Conservation (phyloP, 345 rosid species). For the Geranium brycei region DNA sequence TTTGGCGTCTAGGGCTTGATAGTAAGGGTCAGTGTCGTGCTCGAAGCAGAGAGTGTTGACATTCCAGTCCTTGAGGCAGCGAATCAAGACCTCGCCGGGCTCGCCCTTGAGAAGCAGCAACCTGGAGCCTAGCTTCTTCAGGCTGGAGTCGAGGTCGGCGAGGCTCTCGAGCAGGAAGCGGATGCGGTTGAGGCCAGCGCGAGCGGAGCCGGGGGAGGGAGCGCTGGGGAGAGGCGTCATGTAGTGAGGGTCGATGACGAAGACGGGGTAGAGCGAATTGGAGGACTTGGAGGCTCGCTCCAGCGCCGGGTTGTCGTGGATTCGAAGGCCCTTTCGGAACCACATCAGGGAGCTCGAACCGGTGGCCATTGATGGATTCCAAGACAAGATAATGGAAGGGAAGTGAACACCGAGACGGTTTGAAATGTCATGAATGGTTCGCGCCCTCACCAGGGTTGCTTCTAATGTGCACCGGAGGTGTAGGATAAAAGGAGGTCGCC, state of each 20-base stretch:
- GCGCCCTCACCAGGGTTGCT: neutral
- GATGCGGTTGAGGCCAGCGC: slow-evolving; percentile 65
- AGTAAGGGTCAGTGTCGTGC: slow-evolving; percentile 76
- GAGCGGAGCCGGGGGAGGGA: slow-evolving; percentile 58
- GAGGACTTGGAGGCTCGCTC: slow-evolving; percentile 44
- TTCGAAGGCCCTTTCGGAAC: slow-evolving; percentile 85
- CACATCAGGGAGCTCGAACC: slow-evolving; percentile 61
- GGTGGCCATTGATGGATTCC: slow-evolving; percentile 28
- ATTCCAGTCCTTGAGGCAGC: slow-evolving; percentile 81
- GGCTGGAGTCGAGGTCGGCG: slow-evolving; percentile 45
- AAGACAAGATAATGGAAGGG: no score
- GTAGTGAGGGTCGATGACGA: slow-evolving; percentile 79
- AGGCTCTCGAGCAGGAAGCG: slow-evolving; percentile 74
- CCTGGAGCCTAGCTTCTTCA: slow-evolving; percentile 51
- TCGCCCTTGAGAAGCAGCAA: slow-evolving; percentile 55
- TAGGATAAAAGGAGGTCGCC: neutral
- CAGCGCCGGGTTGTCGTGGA: slow-evolving; percentile 93
- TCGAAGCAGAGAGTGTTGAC: slow-evolving; percentile 72
- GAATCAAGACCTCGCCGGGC: slow-evolving; percentile 46
- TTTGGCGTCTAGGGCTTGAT: slow-evolving; percentile 54
- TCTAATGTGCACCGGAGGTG: slow-evolving; percentile 4
- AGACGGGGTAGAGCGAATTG: slow-evolving; percentile 50
- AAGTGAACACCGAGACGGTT: neutral
- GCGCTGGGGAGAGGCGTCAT: slow-evolving; percentile 63
- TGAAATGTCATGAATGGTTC: neutral